phyloP scores from a whole-genome alignment of 2,329 filamentous ascomycete species.

The Apiospora aurea region DNA sequence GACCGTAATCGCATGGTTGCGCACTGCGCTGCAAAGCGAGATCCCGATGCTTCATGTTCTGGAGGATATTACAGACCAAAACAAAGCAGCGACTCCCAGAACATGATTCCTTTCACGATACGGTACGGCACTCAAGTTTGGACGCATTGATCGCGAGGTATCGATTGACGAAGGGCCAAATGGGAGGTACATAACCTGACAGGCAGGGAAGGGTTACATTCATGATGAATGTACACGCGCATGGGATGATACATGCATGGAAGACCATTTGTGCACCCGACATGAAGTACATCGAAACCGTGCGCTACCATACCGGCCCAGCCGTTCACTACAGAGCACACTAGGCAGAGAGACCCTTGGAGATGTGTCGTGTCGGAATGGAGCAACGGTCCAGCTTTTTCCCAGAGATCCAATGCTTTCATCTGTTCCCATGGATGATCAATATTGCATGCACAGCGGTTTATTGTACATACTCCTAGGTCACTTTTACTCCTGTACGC shows the following conservation, averaged over 20 bases:
- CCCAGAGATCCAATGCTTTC: slow-evolving; percentile 22
- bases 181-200: slow-evolving; percentile 6
- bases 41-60: background rate
- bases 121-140: background rate
- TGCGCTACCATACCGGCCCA: slow-evolving; percentile 12
- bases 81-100: background rate
- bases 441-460: slow-evolving; percentile 21
- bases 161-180: slow-evolving; percentile 3
- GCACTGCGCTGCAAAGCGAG: background rate
- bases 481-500: background rate
- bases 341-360: slow-evolving; percentile 22
- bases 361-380: slow-evolving; percentile 22
- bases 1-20: background rate
- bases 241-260: slow-evolving; percentile 5
- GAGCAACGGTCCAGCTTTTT: slow-evolving; percentile 20
- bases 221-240: slow-evolving; percentile 7
- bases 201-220: slow-evolving; percentile 20
- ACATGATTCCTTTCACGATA: background rate
- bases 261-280: slow-evolving; percentile 11
- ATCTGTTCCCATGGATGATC: slow-evolving; percentile 22
- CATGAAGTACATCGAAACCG: slow-evolving; percentile 1
- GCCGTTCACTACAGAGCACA: slow-evolving; percentile 19
- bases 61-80: background rate
- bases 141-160: slow-evolving; percentile 8
- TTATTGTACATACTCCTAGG: slow-evolving; percentile 18